Base-by-base conservation (phyloP, 2,329 filamentous ascomycete genomes). In the Tolypocladium sp. region DNA sequence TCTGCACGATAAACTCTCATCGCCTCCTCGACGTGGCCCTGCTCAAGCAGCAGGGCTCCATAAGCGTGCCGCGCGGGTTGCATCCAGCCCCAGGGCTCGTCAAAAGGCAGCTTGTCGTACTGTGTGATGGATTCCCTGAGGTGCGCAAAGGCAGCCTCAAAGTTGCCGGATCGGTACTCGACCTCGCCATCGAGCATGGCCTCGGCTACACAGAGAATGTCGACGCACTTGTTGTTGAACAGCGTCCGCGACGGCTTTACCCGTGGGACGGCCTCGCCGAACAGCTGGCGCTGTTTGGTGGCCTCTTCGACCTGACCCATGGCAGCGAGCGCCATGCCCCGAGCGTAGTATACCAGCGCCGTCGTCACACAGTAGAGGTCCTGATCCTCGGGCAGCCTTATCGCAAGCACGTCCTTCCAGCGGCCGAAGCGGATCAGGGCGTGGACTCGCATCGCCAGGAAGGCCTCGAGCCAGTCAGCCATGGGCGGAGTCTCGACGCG, bases 21-120 rank as follows among this genome's bases (percentile, higher is more conserved):
- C 0, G 86, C 85, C 55, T 87, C 76, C 30, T 81, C 76, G 0
- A 82, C 73, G n/a, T 74, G 74, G 0, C 81, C 83, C 66, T 88
- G 87, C 67, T 91, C 88, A 15, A 90, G 76, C 37, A 90, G 69
- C 4, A 92, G 74, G 0, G 88, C 88, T 1, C 85, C 88, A 56
- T 87, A 87, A 0, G 88, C 88, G 69, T 91, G 88, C 3, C 87
- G 77, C 0, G 84, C 82, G 0, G 88, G 88, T 67, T 89, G 86
- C 87, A 91, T 90, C 88, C 88, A 91, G 0, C 86, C 86, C 88
- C 88, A 91, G 0, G 89, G 89, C 68, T 92, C 89, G 55, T 87
- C 85, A 61, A 89, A 91, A 0, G 83, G 84, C 35, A 91, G 76
- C 0, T 69, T 71, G 65, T 89, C 87, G 62, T 90, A 86, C 2